Evolutionary conservation across 1,139 yeast genomes (phyloP).

Genomic region (Sugiyamaella pinicola): DNA sequence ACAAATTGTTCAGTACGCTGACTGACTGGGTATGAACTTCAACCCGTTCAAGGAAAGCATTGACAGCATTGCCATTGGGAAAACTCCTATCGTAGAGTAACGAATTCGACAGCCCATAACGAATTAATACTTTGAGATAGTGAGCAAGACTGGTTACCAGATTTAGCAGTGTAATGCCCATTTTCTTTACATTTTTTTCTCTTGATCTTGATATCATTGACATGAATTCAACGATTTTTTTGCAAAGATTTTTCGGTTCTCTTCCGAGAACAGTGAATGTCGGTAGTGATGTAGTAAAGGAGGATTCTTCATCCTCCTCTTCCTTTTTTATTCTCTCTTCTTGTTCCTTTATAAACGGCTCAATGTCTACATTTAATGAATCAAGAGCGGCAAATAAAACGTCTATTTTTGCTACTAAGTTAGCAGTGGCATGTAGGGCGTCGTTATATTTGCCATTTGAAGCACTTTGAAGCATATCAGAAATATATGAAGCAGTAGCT

Average conservation of each 20-base stretch:
- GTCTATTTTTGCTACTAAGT: conserved; percentile 72
- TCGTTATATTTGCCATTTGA: conserved; percentile 71
- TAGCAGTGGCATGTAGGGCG: conserved; percentile 75
- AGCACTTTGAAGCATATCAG: conserved; percentile 88
- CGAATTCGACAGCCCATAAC: conserved; percentile 79
- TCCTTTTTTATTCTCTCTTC: conserved; percentile 16
- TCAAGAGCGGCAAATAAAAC: conserved; percentile 80
- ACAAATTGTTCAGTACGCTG: conserved; percentile 47
- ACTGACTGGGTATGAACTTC: conserved; percentile 47
- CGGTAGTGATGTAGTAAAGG: conserved; percentile 19
- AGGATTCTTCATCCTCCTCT: conserved; percentile 20
- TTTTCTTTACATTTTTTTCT: conserved; percentile 32
- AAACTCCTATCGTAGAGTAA: conserved; percentile 63
- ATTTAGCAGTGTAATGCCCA: conserved; percentile 66
- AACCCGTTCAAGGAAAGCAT: conserved; percentile 39
- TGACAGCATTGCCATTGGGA: conserved; percentile 59
- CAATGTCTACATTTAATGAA: conserved; percentile 38
- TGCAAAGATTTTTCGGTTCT: conserved; percentile 83
- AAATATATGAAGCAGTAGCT: conserved; percentile 85
- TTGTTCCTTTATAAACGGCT: conserved; percentile 31
- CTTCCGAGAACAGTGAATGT: conserved; percentile 49
- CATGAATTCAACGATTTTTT: conserved; percentile 49
- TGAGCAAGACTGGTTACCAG: conserved; percentile 93
- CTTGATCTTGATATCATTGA: conserved; percentile 45
- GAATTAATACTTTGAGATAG: conserved; percentile 78